Percentiles rank a stretch among this genome's conserved stretches.
phyloP scores from a whole-genome alignment of 2,329 filamentous ascomycete genomes.

The Penicillium vulpinum region DNA sequence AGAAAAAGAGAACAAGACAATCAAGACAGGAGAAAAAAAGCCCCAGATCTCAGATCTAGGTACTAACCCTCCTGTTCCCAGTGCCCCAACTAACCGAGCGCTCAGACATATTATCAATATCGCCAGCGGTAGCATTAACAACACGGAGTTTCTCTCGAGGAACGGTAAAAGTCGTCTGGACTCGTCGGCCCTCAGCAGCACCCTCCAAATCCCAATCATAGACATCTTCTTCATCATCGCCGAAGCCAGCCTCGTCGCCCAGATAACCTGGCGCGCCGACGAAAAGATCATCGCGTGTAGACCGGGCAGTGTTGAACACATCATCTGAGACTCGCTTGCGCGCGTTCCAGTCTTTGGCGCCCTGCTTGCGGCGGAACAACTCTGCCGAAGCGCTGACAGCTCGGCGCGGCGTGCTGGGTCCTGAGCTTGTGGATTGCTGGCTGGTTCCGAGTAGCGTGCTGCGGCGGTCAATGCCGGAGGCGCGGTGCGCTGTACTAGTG shows the following conservation, averaged over 20 bases:
- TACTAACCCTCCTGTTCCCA: constrained; percentile 5
- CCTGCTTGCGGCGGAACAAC: constrained; percentile 53
- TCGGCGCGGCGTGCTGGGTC: constrained; percentile 40
- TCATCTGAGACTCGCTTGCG: constrained; percentile 29
- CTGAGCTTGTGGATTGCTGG: constrained; percentile 4
- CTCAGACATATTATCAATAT: constrained; percentile 35
- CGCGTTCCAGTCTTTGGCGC: constrained; percentile 55
- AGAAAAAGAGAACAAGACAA: background rate
- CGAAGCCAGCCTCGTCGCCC: constrained; percentile 27
- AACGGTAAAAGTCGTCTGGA: constrained; percentile 91
- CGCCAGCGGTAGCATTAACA: constrained; percentile 69
- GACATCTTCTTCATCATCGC: constrained; percentile 14
- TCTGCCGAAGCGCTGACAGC: constrained; percentile 51
- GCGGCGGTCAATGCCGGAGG: constrained; percentile 32
- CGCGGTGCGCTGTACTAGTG: constrained; percentile 15
- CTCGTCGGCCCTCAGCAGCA: constrained; percentile 68
- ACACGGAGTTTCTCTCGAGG: constrained; percentile 82
- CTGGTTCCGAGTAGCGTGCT: constrained; percentile 23
- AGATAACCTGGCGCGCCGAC: constrained; percentile 27
- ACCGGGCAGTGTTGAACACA: constrained; percentile 16
- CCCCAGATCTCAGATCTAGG: background rate
- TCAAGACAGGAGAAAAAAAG: background rate
- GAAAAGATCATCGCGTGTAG: constrained; percentile 29
- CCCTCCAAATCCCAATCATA: constrained; percentile 74
- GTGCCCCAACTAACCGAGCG: constrained; percentile 25